Base-by-base conservation (phyloP, 768 basidiomycete species). In the Lactarius sanguifluus region DNA sequence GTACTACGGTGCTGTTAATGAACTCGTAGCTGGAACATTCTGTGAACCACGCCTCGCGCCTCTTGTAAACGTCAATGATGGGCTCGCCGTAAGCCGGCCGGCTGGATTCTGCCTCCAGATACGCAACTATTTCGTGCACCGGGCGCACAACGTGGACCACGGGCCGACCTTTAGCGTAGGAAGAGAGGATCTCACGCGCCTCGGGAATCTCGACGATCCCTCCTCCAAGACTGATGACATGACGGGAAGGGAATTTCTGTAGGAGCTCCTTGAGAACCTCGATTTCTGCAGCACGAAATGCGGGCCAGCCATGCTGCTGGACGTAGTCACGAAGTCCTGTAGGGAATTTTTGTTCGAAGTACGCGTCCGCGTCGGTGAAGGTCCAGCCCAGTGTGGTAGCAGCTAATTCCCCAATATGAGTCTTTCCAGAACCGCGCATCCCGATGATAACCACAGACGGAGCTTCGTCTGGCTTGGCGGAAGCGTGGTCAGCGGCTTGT, bases 401-500 rank as follows among this genome's bases (percentile, higher is more conserved):
- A 18, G 92, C 95, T 38, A 95, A 79, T 62, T 83, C 79, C 18
- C 96, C 94, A 65, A 98, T 83, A 77, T 88, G 89, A 1, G 92
- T 93, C 79, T 99, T 98, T 36, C 97, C 97, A 1, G 94, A 91
- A 13, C 97, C 97, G 20, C 96, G 91, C 97, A 99, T 98, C 32
- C 97, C 95, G 68, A 94, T 87, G 67, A 97, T 77, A 65, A 96
- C 77, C 69, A 95, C 84, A 5, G 89, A 87, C 20, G 85, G 82
- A 5, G 80, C 77, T 13, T 79, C 70, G 54, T 79, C 75, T 38
- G 41, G 57, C 16, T 67, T 83, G 57, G 80, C 75, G 7, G 82
- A 84, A 1, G 80, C 79, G 30, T 79, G 74, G 7, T 81, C 75
- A 9, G 78, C 73, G 43, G 75, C 65, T 36, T 75, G 75, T 18